These are phyloP conservation scores for Eimeria sp. DNA, from an alignment of 169 alveolate genomes.

Conservation along the genomic window DNA sequence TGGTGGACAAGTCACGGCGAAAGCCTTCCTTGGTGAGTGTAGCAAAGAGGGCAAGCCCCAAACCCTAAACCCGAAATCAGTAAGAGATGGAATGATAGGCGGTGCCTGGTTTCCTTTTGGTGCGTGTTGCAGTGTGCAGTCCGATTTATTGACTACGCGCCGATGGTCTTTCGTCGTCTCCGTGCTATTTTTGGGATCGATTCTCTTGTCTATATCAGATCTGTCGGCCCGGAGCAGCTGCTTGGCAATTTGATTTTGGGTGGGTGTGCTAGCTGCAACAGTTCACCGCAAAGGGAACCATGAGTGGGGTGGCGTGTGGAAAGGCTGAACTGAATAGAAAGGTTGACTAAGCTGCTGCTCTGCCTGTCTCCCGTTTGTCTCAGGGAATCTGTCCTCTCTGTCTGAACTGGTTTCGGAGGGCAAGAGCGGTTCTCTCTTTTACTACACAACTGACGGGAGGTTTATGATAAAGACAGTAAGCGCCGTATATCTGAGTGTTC, in stretches of 20 bases:
- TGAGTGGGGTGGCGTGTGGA: not conserved
- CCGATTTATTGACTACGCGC: slow-evolving; percentile 96
- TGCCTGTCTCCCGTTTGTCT: slow-evolving; percentile 39
- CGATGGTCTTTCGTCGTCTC: slow-evolving; percentile 97
- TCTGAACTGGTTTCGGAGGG: slow-evolving; percentile 98
- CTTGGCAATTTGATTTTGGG: slow-evolving; percentile 84
- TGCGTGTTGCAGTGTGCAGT: slow-evolving; percentile 69
- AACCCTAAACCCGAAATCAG: not conserved
- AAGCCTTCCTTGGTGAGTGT: slow-evolving; percentile 40
- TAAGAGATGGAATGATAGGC: not conserved
- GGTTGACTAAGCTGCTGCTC: not conserved
- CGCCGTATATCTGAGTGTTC: not conserved
- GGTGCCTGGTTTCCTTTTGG: not conserved
- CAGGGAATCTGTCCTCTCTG: slow-evolving; percentile 97
- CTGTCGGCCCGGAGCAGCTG: slow-evolving; percentile 98
- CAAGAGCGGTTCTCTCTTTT: slow-evolving; percentile 98
- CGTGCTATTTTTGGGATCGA: slow-evolving; percentile 94
- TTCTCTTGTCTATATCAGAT: slow-evolving; percentile 95
- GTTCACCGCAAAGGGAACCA: not conserved
- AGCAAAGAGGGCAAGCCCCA: not conserved
- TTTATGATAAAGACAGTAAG: slow-evolving; percentile 85
- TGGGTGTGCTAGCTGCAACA: not conserved
- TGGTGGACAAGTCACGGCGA: slow-evolving; percentile 56
- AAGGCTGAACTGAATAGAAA: not conserved
- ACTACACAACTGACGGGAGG: slow-evolving; percentile 93